Evolutionary conservation across 257 asterid genomes (phyloP).

Genomic region (Craterostigma plantagineum): DNA sequence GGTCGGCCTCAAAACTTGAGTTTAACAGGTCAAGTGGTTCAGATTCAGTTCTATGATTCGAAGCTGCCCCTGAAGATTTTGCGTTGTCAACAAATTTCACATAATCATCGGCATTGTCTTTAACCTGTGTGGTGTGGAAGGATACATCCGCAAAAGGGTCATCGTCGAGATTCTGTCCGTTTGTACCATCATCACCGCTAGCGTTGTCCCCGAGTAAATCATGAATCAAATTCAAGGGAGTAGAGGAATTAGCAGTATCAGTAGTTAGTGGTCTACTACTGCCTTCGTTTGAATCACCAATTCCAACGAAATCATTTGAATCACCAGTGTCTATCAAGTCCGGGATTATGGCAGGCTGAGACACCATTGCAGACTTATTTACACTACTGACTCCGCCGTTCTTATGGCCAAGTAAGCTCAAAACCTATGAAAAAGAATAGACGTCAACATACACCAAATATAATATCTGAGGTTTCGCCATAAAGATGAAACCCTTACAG

Average conservation of each 20-base stretch:
- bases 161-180: slow-evolving; percentile 35
- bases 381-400: slow-evolving; percentile 24
- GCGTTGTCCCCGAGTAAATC: slow-evolving; percentile 53
- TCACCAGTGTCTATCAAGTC: slow-evolving; percentile 76
- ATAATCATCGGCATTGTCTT: slow-evolving; percentile 36
- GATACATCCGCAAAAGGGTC: slow-evolving; percentile 97
- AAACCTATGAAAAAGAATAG: no score
- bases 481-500: no score
- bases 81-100: slow-evolving; percentile 35
- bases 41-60: slow-evolving; percentile 30
- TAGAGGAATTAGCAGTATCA: slow-evolving; percentile 21
- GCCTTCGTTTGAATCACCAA: background rate
- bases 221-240: slow-evolving; percentile 50
- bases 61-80: no score
- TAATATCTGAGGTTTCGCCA: no score
- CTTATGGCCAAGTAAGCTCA: slow-evolving; percentile 17
- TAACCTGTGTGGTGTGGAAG: slow-evolving; percentile 36
- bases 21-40: slow-evolving; percentile 49
- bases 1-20: slow-evolving; percentile 27
- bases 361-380: slow-evolving; percentile 19
- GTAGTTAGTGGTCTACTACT: slow-evolving; percentile 19
- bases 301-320: no score
- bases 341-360: slow-evolving; percentile 52
- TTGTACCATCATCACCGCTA: slow-evolving; percentile 17
- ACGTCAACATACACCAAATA: no score